Conservation (phyloP, 306 rosid genomes). For the Bauhinia variegata region DNA sequence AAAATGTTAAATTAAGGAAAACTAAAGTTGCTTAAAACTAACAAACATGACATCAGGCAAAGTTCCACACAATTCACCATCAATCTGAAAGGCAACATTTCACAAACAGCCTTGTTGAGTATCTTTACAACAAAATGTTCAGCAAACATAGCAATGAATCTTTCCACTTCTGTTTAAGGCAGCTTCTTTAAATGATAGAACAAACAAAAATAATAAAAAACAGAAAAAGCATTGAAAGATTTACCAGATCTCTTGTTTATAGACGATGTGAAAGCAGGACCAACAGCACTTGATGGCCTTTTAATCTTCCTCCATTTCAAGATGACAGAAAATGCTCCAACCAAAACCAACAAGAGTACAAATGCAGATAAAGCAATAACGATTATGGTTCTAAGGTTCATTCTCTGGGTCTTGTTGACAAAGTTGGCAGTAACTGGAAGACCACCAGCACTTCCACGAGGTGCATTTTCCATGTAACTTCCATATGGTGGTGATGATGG, state of each 20-base stretch:
- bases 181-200: conserved; percentile 24
- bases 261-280: conserved; percentile 59
- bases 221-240: conserved; percentile 32
- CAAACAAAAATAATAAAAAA: too few relatives aligned
- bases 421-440: conserved; percentile 69
- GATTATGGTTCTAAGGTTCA: conserved; percentile 61
- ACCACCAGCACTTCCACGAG: conserved; percentile 45
- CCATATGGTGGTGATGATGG: conserved; percentile 66
- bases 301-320: conserved; percentile 72
- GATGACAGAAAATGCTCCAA: conserved; percentile 61
- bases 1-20: conserved; percentile 25
- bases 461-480: conserved; percentile 49
- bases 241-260: conserved; percentile 82
- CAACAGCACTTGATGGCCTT: conserved; percentile 70
- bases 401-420: conserved; percentile 56
- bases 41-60: conserved; percentile 6
- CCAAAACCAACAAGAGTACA: conserved; percentile 65
- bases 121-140: conserved; percentile 20
- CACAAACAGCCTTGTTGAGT: conserved; percentile 17
- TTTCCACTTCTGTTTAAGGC: conserved; percentile 13
- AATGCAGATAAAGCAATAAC: conserved; percentile 74
- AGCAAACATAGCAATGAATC: not conserved
- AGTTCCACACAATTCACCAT: not conserved
- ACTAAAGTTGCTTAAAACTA: conserved; percentile 25
- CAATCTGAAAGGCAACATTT: conserved; percentile 10